These are phyloP conservation scores for Fusarium sp. DNA, from an alignment of 2,329 filamentous ascomycete species.

Conservation along the genomic window DNA sequence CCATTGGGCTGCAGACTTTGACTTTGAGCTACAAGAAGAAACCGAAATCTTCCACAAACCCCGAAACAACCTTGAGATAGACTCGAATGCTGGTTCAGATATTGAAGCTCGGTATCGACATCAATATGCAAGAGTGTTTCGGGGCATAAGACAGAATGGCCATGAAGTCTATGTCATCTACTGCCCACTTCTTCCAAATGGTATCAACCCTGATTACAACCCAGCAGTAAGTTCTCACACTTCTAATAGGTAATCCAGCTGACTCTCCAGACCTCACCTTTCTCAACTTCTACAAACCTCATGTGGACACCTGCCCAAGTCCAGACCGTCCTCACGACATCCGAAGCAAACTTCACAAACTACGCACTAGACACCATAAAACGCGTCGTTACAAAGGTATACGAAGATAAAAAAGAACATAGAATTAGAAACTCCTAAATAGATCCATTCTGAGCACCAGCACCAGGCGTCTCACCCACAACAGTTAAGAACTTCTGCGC, in stretches of 20 bases:
- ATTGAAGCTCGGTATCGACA: slow-evolving; percentile 2
- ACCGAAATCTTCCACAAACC: background rate
- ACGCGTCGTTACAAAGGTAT: slow-evolving; percentile 24
- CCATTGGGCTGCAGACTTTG: slow-evolving; percentile 37
- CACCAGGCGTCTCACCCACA: slow-evolving; percentile 2
- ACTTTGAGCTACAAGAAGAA: slow-evolving; percentile 17
- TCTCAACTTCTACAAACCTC: slow-evolving; percentile 41
- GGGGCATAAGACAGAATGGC: slow-evolving; percentile 11
- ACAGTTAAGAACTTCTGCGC: slow-evolving; percentile 14
- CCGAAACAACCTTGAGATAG: fast-evolving
- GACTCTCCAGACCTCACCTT: slow-evolving; percentile 13
- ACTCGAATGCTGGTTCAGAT: fast-evolving
- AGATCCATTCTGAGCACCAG: background rate
- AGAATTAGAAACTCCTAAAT: background rate
- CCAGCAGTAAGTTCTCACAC: slow-evolving; percentile 22
- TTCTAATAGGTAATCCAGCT: fast-evolving
- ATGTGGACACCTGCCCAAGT: slow-evolving; percentile 40
- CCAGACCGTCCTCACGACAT: slow-evolving; percentile 7
- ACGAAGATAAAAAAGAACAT: slow-evolving; percentile 14
- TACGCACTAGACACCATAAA: slow-evolving; percentile 32
- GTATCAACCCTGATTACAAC: slow-evolving; percentile 1
- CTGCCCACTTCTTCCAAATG: slow-evolving; percentile 36
- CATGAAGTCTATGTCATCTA: slow-evolving; percentile 29
- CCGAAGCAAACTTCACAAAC: slow-evolving; percentile 17
- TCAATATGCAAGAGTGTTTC: slow-evolving; percentile 34